Conservation (phyloP, 1,139 yeast species). For the Saccharomyces hybrid region DNA sequence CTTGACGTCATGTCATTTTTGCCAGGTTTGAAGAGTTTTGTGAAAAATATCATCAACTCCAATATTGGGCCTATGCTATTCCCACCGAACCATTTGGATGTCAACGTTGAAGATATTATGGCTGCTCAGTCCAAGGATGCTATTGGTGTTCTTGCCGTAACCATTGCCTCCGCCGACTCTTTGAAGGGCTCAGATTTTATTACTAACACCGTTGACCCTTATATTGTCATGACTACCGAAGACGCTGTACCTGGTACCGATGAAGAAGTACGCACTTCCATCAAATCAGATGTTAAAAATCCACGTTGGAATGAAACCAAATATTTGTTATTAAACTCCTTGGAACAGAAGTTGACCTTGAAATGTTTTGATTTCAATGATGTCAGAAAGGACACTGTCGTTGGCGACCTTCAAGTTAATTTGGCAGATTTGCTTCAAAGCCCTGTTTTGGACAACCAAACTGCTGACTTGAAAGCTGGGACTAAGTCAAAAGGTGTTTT, state of each 20-base stretch:
- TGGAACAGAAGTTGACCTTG: conserved; percentile 51
- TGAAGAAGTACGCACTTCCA: conserved; percentile 44
- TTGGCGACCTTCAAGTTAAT: conserved; percentile 51
- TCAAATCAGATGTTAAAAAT: conserved; percentile 45
- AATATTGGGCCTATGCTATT: conserved; percentile 67
- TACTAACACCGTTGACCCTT: conserved; percentile 50
- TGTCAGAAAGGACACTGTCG: conserved; percentile 46
- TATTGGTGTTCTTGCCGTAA: conserved; percentile 58
- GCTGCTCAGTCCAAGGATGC: conserved; percentile 58
- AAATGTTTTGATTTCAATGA: conserved; percentile 48
- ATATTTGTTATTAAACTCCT: conserved; percentile 47
- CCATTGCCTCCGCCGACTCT: conserved; percentile 45
- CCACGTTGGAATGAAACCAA: conserved; percentile 64
- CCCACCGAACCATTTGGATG: conserved; percentile 70
- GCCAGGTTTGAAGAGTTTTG: conserved; percentile 72
- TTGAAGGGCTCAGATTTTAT: conserved; percentile 40
- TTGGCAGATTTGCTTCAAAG: conserved; percentile 53
- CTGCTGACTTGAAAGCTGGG: conserved; percentile 36
- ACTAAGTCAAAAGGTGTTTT: conserved; percentile 54
- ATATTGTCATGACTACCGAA: conserved; percentile 43
- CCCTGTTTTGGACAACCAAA: conserved; percentile 28
- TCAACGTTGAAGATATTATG: conserved; percentile 64
- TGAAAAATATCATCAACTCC: conserved; percentile 59
- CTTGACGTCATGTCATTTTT: conserved; percentile 74
- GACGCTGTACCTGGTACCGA: conserved; percentile 33